Base-by-base conservation (phyloP, 495 filamentous ascomycete genomes). In the Rhypophila decipiens region DNA sequence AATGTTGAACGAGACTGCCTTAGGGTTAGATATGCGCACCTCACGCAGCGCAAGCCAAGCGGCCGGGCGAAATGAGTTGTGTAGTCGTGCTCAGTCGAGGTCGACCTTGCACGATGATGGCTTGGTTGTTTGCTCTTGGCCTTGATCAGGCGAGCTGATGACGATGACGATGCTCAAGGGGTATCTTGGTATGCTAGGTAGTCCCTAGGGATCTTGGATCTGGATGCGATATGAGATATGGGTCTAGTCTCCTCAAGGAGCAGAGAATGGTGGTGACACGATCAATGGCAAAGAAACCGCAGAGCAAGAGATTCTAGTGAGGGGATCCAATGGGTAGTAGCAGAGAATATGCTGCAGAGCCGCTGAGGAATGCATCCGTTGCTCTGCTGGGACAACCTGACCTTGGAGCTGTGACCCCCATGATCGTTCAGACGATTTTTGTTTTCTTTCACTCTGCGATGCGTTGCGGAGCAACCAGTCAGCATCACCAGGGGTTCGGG, bases 21-120 rank as follows among this genome's bases (percentile, higher is more conserved):
- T n/a, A n/a, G n/a, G 36, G 20, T 10, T 38, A 39, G 35, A 22
- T 17, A 19, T 31, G 41, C 51, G 35, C 44, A 86, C 82, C 79
- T 86, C 83, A 80, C 80, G 80, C 83, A 86, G 83, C 75, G 76
- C 78, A 82, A 82, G 78, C 79, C 75, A 75, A 69, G 70, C 77
- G 74, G 77, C 79, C 79, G 81, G 82, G 82, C 81, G 60, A 54
- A 51, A 57, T 18, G 24, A 42, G 24, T 22, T 58, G 58, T 56
- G 58, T 57, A 27, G 55, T 67, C 54, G 61, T 68, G 56, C 63
- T 72, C 72, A 74, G 70, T 58, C 57, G 55, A 46, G 36, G 51
- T 9, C 46, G 49, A 53, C 51, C 12, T 54, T 36, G 60, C 45
- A 44, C 27, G 13, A 33, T n/a, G 39, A 47, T 41, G 18, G 23